phyloP scores from a whole-genome alignment of 2,329 filamentous ascomycete genomes.

The Fusarium camptoceras region DNA sequence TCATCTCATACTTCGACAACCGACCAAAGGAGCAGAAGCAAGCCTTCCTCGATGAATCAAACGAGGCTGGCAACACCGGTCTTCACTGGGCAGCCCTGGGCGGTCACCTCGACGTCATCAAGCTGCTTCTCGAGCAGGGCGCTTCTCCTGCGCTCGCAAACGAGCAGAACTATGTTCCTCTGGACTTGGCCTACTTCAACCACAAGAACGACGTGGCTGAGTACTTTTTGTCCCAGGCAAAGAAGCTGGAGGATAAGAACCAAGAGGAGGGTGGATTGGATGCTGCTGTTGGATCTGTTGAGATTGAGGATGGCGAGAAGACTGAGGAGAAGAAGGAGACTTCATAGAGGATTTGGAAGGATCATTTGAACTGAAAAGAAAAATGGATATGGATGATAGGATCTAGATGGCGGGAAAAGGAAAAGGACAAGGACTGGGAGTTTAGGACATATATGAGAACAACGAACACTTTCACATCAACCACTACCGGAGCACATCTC shows the following conservation, averaged over 20 bases:
- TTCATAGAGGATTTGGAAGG: not conserved
- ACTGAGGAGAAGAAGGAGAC: slow-evolving; percentile 39
- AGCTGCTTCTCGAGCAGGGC: slow-evolving; percentile 79
- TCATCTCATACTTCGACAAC: slow-evolving; percentile 58
- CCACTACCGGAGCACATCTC: too few relatives aligned
- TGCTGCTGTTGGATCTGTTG: slow-evolving; percentile 53
- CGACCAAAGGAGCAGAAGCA: slow-evolving; percentile 57
- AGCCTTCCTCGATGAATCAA: slow-evolving; percentile 74
- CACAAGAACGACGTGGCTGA: slow-evolving; percentile 74
- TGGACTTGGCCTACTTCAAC: slow-evolving; percentile 79
- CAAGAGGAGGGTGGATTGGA: slow-evolving; percentile 58
- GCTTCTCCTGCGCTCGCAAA: slow-evolving; percentile 85
- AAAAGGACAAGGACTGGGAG: slow-evolving; percentile 7
- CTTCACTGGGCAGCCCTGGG: slow-evolving; percentile 95
- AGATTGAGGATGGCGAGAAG: slow-evolving; percentile 53
- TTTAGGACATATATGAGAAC: slow-evolving; percentile 24
- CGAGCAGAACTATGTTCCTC: slow-evolving; percentile 82
- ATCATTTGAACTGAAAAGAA: not conserved
- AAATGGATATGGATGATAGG: not conserved
- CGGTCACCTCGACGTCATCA: slow-evolving; percentile 84
- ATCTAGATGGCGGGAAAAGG: not conserved
- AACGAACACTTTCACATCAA: slow-evolving; percentile 2
- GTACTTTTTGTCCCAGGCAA: slow-evolving; percentile 65
- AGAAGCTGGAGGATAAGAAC: slow-evolving; percentile 61
- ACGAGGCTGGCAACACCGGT: slow-evolving; percentile 87